Evolutionary conservation across 352 stramenopile genomes (phyloP), one percentile per base, ranked within the genome.

Genomic region (Phytophthora fragariae): DNA sequence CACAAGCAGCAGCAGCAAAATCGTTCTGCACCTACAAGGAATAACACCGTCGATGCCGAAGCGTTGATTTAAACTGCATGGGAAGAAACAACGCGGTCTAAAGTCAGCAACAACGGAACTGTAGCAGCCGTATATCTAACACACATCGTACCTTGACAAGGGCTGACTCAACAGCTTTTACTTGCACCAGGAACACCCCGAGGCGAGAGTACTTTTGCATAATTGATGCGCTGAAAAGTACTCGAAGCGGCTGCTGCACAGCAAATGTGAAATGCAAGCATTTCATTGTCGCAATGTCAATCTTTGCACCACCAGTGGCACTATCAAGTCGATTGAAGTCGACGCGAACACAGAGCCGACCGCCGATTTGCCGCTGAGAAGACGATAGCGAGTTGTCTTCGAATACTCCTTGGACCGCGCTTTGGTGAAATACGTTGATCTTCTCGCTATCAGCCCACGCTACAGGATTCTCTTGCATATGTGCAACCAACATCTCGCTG

Each of bases 201-300:
- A 93, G 68, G 7, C 49, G 79, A 9, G 84, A 92, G 64, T 92
- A 93, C 55, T 92, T 92, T 19, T 76, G 75, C 65, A 93, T 62
- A 35, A 92, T 79, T 1, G 75, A 82, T 12, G 74, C 63, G 35
- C 80, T 91, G 58, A 93, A 92, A 27, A 93, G 75, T 15, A 93
- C 76, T 50, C 77, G 78, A 5, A 93, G 70, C 61, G 86, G 85
- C 9, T 84, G 82, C 29, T 79, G 70, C 3, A 58, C 69, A 11
- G 76, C 70, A 57, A 91, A 89, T n/a, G 74, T 80, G 24, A 92
- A 92, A 35, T 88, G 70, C 14, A 93, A 62, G 29, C 86, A 88
- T 29, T 81, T 85, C 49, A 92, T 75, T 1, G 80, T 81, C n/a
- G 72, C 70, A 33, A 93, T 81, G 62, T 92, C 79, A 56, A 93